Percentiles rank a stretch among this genome's conserved stretches.
These are phyloP conservation scores for Aspergillus haitiensis DNA, from an alignment of 495 filamentous ascomycete genomes.

Conservation along the genomic window DNA sequence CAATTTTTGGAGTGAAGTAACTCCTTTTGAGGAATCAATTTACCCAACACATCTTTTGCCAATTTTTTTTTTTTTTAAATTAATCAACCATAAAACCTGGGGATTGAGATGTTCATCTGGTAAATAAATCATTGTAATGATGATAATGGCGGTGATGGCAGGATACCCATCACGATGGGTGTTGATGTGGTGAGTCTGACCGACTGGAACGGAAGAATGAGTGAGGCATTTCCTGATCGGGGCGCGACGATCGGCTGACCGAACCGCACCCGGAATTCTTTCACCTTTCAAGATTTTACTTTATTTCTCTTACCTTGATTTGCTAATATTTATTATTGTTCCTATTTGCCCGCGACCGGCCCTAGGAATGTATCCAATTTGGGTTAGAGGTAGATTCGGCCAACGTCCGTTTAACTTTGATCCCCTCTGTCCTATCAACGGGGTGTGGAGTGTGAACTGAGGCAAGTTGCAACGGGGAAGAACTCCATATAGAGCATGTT, in stretches of 20 bases:
- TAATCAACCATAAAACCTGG: no score
- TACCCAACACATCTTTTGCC: no score
- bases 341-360: slow-evolving; percentile 12
- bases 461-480: neutral
- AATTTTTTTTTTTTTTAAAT: no score
- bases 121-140: neutral
- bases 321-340: neutral
- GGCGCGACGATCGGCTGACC: slow-evolving; percentile 1
- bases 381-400: slow-evolving; percentile 1
- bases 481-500: neutral
- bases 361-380: neutral
- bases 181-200: neutral
- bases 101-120: no score
- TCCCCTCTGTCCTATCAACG: neutral
- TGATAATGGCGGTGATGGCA: neutral
- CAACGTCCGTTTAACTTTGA: slow-evolving; percentile 4
- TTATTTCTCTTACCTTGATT: neutral
- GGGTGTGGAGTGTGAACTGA: neutral
- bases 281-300: neutral
- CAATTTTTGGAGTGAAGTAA: no score
- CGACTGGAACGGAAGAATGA: slow-evolving; percentile 1
- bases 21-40: no score
- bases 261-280: slow-evolving; percentile 2
- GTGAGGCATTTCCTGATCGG: slow-evolving; percentile 8
- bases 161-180: neutral